phyloP scores from a whole-genome alignment of 176 grass and related monocot species.

The Avena eriantha region DNA sequence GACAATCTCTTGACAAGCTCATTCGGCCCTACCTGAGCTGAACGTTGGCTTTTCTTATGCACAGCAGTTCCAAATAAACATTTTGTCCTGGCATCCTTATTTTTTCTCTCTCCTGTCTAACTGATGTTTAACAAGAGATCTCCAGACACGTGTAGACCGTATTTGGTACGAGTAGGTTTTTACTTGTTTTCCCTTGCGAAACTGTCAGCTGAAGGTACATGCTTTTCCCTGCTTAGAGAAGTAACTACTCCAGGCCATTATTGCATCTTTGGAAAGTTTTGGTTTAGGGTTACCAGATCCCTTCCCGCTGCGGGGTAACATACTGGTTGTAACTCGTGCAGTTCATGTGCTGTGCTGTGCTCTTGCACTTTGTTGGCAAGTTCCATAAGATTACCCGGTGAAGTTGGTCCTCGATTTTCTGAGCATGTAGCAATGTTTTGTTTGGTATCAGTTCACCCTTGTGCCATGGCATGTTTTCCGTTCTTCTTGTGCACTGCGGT shows the following conservation, averaged over 20 bases:
- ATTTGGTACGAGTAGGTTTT: not conserved
- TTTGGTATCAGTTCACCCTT: not conserved
- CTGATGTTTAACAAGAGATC: constrained; percentile 43
- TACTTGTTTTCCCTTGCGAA: not conserved
- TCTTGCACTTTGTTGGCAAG: not conserved
- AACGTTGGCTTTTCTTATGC: constrained; percentile 1
- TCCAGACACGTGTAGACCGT: not conserved
- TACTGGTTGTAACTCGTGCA: not conserved
- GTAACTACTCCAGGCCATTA: not conserved
- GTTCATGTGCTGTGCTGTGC: not conserved
- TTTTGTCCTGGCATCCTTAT: constrained; percentile 4
- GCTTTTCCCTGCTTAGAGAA: not conserved
- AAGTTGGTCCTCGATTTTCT: not conserved
- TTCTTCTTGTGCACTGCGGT: not conserved
- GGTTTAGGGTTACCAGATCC: not conserved
- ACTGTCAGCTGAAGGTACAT: constrained; percentile 10
- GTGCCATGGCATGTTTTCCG: not conserved
- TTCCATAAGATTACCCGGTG: not conserved
- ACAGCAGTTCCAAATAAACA: constrained; percentile 37
- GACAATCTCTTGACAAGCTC: constrained; percentile 26
- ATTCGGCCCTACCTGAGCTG: not conserved
- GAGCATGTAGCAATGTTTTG: not conserved
- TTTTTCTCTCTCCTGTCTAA: constrained; percentile 1
- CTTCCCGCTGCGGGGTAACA: not conserved
- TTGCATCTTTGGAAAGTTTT: not conserved